Percentiles rank a stretch among this genome's conserved stretches.
phyloP scores from a whole-genome alignment of 2,329 filamentous ascomycete genomes.

The Meredithiella fracta region DNA sequence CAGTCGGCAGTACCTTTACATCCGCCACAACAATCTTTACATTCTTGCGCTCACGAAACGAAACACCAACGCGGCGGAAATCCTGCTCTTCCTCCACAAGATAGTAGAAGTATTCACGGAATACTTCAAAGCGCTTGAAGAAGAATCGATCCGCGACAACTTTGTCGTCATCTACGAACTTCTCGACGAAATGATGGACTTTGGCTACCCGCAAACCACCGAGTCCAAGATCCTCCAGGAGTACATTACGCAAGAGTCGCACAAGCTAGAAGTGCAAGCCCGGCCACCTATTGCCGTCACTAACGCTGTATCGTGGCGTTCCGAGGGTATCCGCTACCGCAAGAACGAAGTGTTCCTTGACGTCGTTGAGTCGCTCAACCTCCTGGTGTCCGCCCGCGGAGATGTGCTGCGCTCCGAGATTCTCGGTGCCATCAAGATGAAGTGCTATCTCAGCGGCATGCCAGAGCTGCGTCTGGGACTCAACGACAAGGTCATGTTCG shows the following conservation, averaged over 20 bases:
- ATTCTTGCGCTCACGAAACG: slow-evolving; percentile 94
- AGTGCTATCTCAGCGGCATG: slow-evolving; percentile 97
- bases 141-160: slow-evolving; percentile 97
- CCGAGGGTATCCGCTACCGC: slow-evolving; percentile 91
- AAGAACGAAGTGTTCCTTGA: slow-evolving; percentile 99
- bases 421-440: slow-evolving; percentile 96
- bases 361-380: slow-evolving; percentile 89
- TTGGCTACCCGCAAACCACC: slow-evolving; percentile 96
- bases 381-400: slow-evolving; percentile 83
- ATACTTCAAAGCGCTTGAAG: slow-evolving; percentile 98
- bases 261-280: slow-evolving; percentile 94
- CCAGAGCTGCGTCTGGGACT: slow-evolving; percentile 83
- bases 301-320: slow-evolving; percentile 95
- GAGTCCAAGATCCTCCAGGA: slow-evolving; percentile 98
- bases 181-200: slow-evolving; percentile 99
- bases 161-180: slow-evolving; percentile 99
- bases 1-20: slow-evolving; percentile 75
- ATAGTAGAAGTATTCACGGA: slow-evolving; percentile 98
- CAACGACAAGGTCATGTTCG: slow-evolving; percentile 99
- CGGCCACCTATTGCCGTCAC: slow-evolving; percentile 94
- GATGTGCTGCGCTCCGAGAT: slow-evolving; percentile 95
- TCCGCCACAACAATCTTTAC: slow-evolving; percentile 97
- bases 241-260: slow-evolving; percentile 97
- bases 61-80: slow-evolving; percentile 97
- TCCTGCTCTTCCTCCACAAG: slow-evolving; percentile 94